phyloP scores from a whole-genome alignment of 441 rosid genomes.

The Capsella rubella region DNA sequence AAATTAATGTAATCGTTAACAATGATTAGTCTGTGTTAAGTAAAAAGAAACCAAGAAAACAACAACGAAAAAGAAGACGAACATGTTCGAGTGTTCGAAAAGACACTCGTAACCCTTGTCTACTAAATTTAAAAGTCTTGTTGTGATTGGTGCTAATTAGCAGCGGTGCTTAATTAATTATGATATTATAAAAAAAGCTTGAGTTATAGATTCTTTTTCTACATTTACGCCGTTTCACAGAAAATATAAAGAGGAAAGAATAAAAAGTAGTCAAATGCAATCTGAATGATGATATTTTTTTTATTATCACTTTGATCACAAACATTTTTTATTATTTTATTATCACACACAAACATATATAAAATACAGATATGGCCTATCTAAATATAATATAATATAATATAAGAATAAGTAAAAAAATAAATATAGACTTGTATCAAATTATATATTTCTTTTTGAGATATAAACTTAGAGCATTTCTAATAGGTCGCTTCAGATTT shows the following conservation, averaged over 20 bases:
- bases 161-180: background rate
- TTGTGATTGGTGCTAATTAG: slow-evolving; percentile 34
- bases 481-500: too few relatives aligned
- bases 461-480: too few relatives aligned
- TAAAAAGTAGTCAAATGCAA: slow-evolving; percentile 32
- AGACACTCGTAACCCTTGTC: slow-evolving; percentile 41
- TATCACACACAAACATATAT: background rate
- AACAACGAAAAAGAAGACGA: slow-evolving; percentile 6
- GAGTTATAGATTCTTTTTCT: background rate
- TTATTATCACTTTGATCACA: slow-evolving; percentile 15
- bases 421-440: too few relatives aligned
- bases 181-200: too few relatives aligned
- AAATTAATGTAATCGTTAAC: slow-evolving; percentile 25
- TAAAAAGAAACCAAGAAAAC: slow-evolving; percentile 22
- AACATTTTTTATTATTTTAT: slow-evolving; percentile 12
- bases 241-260: background rate
- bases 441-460: too few relatives aligned
- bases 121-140: slow-evolving; percentile 32
- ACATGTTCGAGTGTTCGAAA: slow-evolving; percentile 35
- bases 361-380: too few relatives aligned
- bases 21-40: slow-evolving; percentile 39
- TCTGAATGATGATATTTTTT: slow-evolving; percentile 15
- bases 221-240: background rate
- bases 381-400: too few relatives aligned
- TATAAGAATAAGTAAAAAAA: too few relatives aligned